These are phyloP conservation scores for Zygosaccharomyces lentus DNA, from an alignment of 805 yeast genomes.

Conservation along the genomic window DNA sequence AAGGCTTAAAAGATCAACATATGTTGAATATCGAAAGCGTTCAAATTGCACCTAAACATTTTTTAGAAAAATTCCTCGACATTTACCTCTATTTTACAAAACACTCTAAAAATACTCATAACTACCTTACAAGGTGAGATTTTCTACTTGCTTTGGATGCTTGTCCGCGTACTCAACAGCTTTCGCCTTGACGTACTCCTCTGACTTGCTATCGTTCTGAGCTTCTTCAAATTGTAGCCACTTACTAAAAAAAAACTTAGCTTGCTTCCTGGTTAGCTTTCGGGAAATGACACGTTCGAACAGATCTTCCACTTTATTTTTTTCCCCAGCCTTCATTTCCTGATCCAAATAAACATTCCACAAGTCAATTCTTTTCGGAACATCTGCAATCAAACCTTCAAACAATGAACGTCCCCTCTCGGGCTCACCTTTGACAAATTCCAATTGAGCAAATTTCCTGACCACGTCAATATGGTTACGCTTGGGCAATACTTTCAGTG, in stretches of 20 bases:
- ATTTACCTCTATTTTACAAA: constrained; percentile 1
- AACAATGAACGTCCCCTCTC: constrained; percentile 94
- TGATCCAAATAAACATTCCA: constrained; percentile 96
- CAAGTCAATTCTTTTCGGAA: constrained; percentile 84
- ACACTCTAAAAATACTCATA: not conserved
- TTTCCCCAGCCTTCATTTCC: constrained; percentile 70
- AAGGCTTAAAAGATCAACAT: no score
- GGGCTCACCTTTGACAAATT: constrained; percentile 79
- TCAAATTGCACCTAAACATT: not conserved
- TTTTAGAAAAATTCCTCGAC: not conserved
- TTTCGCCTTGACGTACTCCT: constrained; percentile 83
- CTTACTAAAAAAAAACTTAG: constrained; percentile 88
- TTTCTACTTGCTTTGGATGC: constrained; percentile 13
- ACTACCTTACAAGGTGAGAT: constrained; percentile 1
- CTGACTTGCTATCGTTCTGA: constrained; percentile 59
- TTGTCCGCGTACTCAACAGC: constrained; percentile 71
- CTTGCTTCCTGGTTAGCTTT: constrained; percentile 80
- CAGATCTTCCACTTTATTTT: constrained; percentile 65
- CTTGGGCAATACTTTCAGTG: constrained; percentile 67
- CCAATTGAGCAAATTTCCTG: constrained; percentile 83
- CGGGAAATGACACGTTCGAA: constrained; percentile 71
- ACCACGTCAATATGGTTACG: constrained; percentile 75
- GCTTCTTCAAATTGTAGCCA: constrained; percentile 82
- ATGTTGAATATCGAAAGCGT: no score
- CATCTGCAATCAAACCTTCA: constrained; percentile 86